A percentile compares a stretch with the other conserved stretches of the same genome.
Evolutionary conservation across 352 stramenopile species (phyloP).

Genomic region (Pilasporangium apinafurcum): DNA sequence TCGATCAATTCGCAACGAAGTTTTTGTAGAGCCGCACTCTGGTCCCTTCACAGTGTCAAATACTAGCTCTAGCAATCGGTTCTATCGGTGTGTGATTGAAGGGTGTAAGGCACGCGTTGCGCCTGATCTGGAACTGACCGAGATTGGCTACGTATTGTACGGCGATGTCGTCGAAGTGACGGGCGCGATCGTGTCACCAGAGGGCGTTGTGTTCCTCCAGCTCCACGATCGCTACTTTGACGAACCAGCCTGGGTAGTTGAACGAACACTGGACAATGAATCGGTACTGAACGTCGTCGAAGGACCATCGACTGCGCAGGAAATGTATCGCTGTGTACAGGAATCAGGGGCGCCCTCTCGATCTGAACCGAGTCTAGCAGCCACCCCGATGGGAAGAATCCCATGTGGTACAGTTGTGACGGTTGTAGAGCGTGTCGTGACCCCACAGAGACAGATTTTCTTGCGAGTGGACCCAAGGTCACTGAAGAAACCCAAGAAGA

Average conservation of each 20-base stretch:
- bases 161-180: constrained; percentile 73
- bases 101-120: constrained; percentile 56
- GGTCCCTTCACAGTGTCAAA: constrained; percentile 24
- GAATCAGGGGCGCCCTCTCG: constrained; percentile 53
- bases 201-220: constrained; percentile 58
- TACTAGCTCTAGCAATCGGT: constrained; percentile 10
- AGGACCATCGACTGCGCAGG: constrained; percentile 19
- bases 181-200: constrained; percentile 23
- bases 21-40: constrained; percentile 50
- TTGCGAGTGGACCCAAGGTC: constrained; percentile 13
- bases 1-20: constrained; percentile 69
- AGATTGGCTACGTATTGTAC: constrained; percentile 73
- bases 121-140: constrained; percentile 44
- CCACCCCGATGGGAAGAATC: constrained; percentile 49
- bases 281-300: constrained; percentile 63
- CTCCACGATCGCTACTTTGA: constrained; percentile 70
- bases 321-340: constrained; percentile 66
- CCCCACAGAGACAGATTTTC: constrained; percentile 61
- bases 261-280: constrained; percentile 73
- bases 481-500: background rate
- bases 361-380: constrained; percentile 45
- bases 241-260: constrained; percentile 56
- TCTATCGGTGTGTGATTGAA: constrained; percentile 69
- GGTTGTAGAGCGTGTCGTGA: constrained; percentile 50
- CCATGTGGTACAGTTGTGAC: constrained; percentile 44